These are phyloP conservation scores for Lentinula aciculospora DNA, from an alignment of 768 basidiomycete species.

Conservation along the genomic window DNA sequence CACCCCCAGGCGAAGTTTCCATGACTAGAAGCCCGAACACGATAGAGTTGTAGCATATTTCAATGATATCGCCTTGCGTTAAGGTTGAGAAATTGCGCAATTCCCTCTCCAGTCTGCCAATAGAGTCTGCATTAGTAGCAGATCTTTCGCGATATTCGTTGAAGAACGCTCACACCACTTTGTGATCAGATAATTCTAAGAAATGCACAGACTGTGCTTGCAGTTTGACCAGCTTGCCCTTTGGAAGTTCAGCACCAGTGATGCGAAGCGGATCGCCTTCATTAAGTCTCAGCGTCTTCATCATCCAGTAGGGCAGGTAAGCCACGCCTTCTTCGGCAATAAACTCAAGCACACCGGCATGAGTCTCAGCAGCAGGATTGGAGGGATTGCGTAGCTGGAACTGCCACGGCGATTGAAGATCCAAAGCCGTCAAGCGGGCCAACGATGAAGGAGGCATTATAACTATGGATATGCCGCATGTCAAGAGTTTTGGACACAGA, in stretches of 20 bases:
- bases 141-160: neutral
- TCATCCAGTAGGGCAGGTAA: slow-evolving; percentile 98
- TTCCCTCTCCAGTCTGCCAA: slow-evolving; percentile 82
- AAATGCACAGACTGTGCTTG: slow-evolving; percentile 96
- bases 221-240: slow-evolving; percentile 94
- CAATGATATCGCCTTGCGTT: slow-evolving; percentile 95
- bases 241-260: slow-evolving; percentile 80
- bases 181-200: slow-evolving; percentile 94
- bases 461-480: slow-evolving; percentile 42
- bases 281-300: slow-evolving; percentile 88
- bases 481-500: neutral
- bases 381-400: slow-evolving; percentile 92
- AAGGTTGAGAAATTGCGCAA: slow-evolving; percentile 89
- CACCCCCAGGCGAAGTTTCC: slow-evolving; percentile 84
- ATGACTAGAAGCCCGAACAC: slow-evolving; percentile 94
- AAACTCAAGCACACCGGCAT: slow-evolving; percentile 98
- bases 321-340: slow-evolving; percentile 96
- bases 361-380: slow-evolving; percentile 80
- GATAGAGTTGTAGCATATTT: slow-evolving; percentile 95
- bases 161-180: slow-evolving; percentile 76
- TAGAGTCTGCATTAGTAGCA: neutral
- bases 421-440: slow-evolving; percentile 79
- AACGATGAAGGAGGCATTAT: slow-evolving; percentile 97
- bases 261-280: slow-evolving; percentile 96
- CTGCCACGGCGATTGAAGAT: slow-evolving; percentile 91